These are phyloP conservation scores for Bipolaris victoriae DNA, from an alignment of 2,329 filamentous ascomycete genomes.

Conservation along the genomic window DNA sequence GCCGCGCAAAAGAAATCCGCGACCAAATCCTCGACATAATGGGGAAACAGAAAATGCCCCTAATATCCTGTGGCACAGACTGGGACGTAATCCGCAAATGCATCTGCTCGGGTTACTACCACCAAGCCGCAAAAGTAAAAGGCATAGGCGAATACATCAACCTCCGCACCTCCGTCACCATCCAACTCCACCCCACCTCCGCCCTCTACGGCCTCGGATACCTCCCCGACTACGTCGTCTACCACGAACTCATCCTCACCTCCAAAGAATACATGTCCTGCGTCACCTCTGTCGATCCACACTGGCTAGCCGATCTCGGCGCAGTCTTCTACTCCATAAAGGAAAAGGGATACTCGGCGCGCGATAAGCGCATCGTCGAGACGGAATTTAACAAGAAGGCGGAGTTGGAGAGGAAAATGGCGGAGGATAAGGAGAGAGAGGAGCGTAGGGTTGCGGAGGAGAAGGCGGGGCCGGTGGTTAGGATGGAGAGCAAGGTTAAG, in stretches of 20 bases:
- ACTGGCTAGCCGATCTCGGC: constrained; percentile 95
- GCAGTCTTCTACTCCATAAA: constrained; percentile 98
- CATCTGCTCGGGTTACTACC: constrained; percentile 97
- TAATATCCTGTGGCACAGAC: constrained; percentile 90
- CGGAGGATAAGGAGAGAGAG: constrained; percentile 75
- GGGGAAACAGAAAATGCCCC: constrained; percentile 86
- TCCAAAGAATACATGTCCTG: constrained; percentile 98
- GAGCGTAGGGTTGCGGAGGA: constrained; percentile 58
- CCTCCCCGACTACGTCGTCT: constrained; percentile 94
- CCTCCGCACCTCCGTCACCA: constrained; percentile 88
- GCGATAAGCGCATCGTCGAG: constrained; percentile 86
- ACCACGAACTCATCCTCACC: constrained; percentile 96
- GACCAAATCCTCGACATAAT: constrained; percentile 95
- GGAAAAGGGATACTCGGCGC: constrained; percentile 91
- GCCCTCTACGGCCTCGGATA: constrained; percentile 92
- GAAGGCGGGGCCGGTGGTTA: constrained; percentile 38
- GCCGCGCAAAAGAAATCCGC: constrained; percentile 89
- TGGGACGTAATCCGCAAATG: constrained; percentile 96
- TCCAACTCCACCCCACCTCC: constrained; percentile 92
- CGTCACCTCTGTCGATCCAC: constrained; percentile 92
- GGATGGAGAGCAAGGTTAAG: constrained; percentile 32
- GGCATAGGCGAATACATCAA: constrained; percentile 98
- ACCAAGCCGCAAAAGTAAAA: constrained; percentile 94
- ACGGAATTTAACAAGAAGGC: constrained; percentile 90
- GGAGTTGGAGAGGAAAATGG: constrained; percentile 93